Conservation (phyloP, 2,329 filamentous ascomycete species). For the Lasiodiplodia theobromae region DNA sequence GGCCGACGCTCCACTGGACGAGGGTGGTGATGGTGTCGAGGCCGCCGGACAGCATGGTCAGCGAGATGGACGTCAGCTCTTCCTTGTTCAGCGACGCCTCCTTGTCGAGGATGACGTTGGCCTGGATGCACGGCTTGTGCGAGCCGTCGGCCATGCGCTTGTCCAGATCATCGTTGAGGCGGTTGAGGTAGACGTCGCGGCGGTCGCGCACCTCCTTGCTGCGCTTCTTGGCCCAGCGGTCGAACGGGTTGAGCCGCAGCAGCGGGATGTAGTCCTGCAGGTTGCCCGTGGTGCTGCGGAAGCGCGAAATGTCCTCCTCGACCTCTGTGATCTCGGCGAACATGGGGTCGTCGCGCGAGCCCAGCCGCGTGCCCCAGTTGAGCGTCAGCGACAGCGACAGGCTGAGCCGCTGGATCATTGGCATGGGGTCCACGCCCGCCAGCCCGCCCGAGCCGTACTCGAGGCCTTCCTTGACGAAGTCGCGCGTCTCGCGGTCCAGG, state of each 20-base stretch:
- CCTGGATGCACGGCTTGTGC: slow-evolving; percentile 70
- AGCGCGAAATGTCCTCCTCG: slow-evolving; percentile 66
- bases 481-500: slow-evolving; percentile 67
- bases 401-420: slow-evolving; percentile 70
- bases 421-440: slow-evolving; percentile 67
- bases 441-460: slow-evolving; percentile 64
- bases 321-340: slow-evolving; percentile 70
- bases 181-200: slow-evolving; percentile 66
- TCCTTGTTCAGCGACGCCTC: slow-evolving; percentile 68
- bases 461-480: slow-evolving; percentile 68
- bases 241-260: slow-evolving; percentile 66
- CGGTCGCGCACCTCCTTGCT: slow-evolving; percentile 66
- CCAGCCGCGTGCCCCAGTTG: slow-evolving; percentile 71
- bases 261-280: slow-evolving; percentile 68
- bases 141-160: slow-evolving; percentile 67
- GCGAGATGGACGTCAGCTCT: slow-evolving; percentile 69
- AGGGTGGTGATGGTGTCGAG: slow-evolving; percentile 72
- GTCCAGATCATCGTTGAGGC: slow-evolving; percentile 65
- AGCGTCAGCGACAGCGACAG: slow-evolving; percentile 69
- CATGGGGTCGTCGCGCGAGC: slow-evolving; percentile 64
- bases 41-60: slow-evolving; percentile 73
- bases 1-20: slow-evolving; percentile 69
- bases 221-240: slow-evolving; percentile 14
- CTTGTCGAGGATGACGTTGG: slow-evolving; percentile 69
- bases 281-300: slow-evolving; percentile 67